phyloP scores from a whole-genome alignment of 2,329 filamentous ascomycete species.

The Ophiostoma sp. region DNA sequence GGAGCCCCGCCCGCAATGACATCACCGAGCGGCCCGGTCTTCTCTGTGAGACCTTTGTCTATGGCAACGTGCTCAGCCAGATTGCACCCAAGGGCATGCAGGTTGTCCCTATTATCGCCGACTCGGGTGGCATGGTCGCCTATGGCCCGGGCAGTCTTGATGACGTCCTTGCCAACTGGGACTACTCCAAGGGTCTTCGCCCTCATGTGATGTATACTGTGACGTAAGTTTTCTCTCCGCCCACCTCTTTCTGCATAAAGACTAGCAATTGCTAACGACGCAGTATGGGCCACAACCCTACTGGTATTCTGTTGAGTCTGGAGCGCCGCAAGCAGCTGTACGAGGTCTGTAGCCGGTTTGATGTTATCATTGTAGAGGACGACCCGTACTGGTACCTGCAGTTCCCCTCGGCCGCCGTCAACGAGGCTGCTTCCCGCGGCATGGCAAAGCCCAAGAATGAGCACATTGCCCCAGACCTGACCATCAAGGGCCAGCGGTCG shows the following conservation, averaged over 20 bases:
- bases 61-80: slow-evolving; percentile 68
- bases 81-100: slow-evolving; percentile 64
- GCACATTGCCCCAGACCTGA: not conserved
- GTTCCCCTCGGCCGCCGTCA: slow-evolving; percentile 63
- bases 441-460: slow-evolving; percentile 32
- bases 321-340: slow-evolving; percentile 74
- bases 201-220: slow-evolving; percentile 88
- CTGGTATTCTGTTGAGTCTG: slow-evolving; percentile 67
- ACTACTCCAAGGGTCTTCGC: slow-evolving; percentile 63
- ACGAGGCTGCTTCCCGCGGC: slow-evolving; percentile 47
- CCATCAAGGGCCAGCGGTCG: slow-evolving; percentile 34
- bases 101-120: slow-evolving; percentile 67
- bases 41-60: slow-evolving; percentile 74
- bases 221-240: slow-evolving; percentile 47
- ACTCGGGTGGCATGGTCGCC: slow-evolving; percentile 73
- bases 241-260: not conserved
- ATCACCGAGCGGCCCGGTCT: slow-evolving; percentile 67
- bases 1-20: slow-evolving; percentile 61
- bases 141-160: slow-evolving; percentile 67
- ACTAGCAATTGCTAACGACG: slow-evolving; percentile 1
- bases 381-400: slow-evolving; percentile 96
- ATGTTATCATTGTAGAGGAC: slow-evolving; percentile 88
- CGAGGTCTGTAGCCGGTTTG: slow-evolving; percentile 71
- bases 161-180: slow-evolving; percentile 79
- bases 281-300: slow-evolving; percentile 78